Evolutionary conservation across 306 rosid species (phyloP), one percentile per base, ranked within the genome.

Genomic region (Quercus agrifolia): DNA sequence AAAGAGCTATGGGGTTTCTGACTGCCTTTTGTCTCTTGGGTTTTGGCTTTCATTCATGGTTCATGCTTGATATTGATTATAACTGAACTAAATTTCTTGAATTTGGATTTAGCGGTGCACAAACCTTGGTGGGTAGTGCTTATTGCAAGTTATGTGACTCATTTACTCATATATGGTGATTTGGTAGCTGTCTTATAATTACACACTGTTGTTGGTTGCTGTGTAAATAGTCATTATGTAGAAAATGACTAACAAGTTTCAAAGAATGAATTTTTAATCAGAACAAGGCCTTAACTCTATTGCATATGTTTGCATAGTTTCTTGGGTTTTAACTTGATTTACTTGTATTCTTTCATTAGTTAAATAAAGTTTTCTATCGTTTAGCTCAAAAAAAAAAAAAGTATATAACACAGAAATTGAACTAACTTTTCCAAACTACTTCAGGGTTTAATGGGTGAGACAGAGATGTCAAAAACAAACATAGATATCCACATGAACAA

Each of bases 381-480:
- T 35, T 35, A 35, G 41, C 41, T 35, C 38, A 1, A 35, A 35
- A 35, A 30, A 28, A 28, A 31, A 33, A 35, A 35, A 5, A 5
- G 41, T 35, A 35, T 35, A 35, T 5, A 5, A 57, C 27, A n/a
- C 27, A 18, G 76, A 76, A 62, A 70, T 58, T 56, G 14, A 46
- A 54, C 71, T 75, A 25, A 52, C 54, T 59, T 44, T 51, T 85
- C 78, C 55, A 19, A 76, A 80, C 74, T 56, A 33, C 81, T 86
- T 11, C 82, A 80, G 89, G 86, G 72, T 83, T 38, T 71, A 68
- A 94, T 88, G 92, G 89, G 84, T 64, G 93, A 94, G 73, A 67
- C 80, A 17, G 90, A 86, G 79, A 78, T 68, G 83, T 72, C 75
- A 31, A 84, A 74, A 61, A 79, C 76, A 73, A 82, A 88, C 79